Evolutionary conservation across 257 asterid species (phyloP).

Genomic region (Jacaranda mimosifolia): DNA sequence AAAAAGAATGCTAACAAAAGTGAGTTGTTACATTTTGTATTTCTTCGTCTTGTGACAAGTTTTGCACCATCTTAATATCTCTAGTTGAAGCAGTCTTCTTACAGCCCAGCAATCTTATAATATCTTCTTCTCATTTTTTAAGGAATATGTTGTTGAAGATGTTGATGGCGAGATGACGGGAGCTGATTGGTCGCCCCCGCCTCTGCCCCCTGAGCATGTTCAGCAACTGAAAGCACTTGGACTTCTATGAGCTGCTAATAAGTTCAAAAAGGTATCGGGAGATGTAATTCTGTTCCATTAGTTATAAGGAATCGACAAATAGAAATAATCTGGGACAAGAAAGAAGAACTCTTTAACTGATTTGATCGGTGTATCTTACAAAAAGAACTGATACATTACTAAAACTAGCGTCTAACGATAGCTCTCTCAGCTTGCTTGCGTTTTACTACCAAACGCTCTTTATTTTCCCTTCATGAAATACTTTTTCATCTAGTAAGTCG

Average conservation of each 20-base stretch:
- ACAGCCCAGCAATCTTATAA: not conserved
- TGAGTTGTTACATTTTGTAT: conserved; percentile 46
- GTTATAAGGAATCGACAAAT: conserved; percentile 22
- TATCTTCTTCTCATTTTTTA: too few relatives aligned
- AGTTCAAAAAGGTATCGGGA: conserved; percentile 28
- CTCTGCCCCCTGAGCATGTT: conserved; percentile 85
- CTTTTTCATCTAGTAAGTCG: too few relatives aligned
- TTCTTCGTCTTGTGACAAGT: not conserved
- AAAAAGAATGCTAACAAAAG: conserved; percentile 93
- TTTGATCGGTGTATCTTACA: too few relatives aligned
- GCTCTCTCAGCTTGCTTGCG: too few relatives aligned
- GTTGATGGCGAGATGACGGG: conserved; percentile 84
- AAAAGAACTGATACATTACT: too few relatives aligned
- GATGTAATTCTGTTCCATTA: conserved; percentile 34
- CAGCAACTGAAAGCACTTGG: conserved; percentile 95
- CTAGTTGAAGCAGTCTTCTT: not conserved
- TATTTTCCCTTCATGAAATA: too few relatives aligned
- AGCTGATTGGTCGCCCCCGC: conserved; percentile 87
- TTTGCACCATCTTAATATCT: not conserved
- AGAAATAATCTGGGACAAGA: conserved; percentile 36
- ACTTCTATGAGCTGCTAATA: conserved; percentile 56
- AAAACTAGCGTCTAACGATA: too few relatives aligned
- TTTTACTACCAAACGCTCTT: too few relatives aligned
- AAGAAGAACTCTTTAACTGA: conserved; percentile 28
- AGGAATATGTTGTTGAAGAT: conserved; percentile 99